Evolutionary conservation across 2,329 filamentous ascomycete species (phyloP), one percentile per base, ranked within the genome.

Genomic region (Dothidotthia symphoricarpi): DNA sequence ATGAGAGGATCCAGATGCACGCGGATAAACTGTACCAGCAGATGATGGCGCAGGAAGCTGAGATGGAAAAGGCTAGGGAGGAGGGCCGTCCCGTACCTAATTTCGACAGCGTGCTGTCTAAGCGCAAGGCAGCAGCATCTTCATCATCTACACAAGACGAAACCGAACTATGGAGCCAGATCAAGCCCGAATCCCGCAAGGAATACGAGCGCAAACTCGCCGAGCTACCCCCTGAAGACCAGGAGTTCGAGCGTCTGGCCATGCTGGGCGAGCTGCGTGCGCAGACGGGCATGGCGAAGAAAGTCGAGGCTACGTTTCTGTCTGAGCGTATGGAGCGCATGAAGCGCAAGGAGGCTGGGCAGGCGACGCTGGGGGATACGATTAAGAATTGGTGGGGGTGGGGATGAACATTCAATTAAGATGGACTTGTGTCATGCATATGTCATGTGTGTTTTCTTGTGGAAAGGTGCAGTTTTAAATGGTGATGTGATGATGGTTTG

Each of bases 11-110:
- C 45, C 93, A 97, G 69, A 88, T 97, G 83, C 90, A 96, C 66
- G 91, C 91, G 42, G 93, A 98, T 70, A 81, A 80, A 47, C 75
- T 98, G 27, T 98, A 89, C 68, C 86, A 91, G 58, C 81, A 85
- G 53, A 88, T 97, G 83, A 68, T 95, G 25, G 77, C 81, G 45
- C 88, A 95, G 63, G 91, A 98, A 68, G 75, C 74, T 14, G 78
- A 77, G 47, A 81, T 86, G n/a, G 80, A 85, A 48, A 76, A 81
- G 55, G 86, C 85, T 24, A 82, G 82, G 65, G 73, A 75, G 36
- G 76, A 67, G 66, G 78, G 59, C 48, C 66, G 58, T 56, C 71
- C 55, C 57, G 61, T 74, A 30, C 83, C 85, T 0, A 69, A 72
- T 14, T 82, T 86, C 55, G 71, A 79, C 31, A 74, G 80, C 6